phyloP scores from a whole-genome alignment of 2,329 filamentous ascomycete genomes.

The Colletotrichum orbiculare region DNA sequence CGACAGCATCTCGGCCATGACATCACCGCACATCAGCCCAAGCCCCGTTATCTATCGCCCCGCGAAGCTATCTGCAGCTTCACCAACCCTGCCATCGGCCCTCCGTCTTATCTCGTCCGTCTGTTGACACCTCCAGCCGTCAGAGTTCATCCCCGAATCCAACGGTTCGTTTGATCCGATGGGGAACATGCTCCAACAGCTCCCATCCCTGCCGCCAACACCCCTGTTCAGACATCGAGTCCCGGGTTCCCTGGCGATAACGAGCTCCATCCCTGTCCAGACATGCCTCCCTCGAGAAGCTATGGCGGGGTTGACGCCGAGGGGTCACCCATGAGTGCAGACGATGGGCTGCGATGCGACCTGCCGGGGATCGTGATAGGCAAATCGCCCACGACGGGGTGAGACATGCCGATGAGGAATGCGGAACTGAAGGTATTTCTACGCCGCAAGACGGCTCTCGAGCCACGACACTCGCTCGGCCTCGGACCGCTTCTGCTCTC shows the following conservation, averaged over 20 bases:
- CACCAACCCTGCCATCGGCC: slow-evolving; percentile 5
- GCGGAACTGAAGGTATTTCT: slow-evolving; percentile 1
- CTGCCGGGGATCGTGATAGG: neutral
- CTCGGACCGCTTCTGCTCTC: neutral
- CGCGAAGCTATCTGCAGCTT: neutral
- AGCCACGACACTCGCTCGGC: neutral
- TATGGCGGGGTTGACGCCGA: neutral
- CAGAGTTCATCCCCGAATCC: slow-evolving; percentile 18
- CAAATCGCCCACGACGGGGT: neutral
- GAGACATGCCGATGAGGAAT: slow-evolving; percentile 13
- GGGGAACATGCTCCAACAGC: neutral
- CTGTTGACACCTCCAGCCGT: neutral
- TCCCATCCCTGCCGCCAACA: neutral
- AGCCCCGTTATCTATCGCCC: slow-evolving; percentile 3
- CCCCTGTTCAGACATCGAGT: neutral
- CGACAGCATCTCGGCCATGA: slow-evolving; percentile 7
- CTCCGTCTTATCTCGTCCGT: slow-evolving; percentile 28
- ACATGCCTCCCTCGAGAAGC: neutral
- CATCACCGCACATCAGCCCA: slow-evolving; percentile 18
- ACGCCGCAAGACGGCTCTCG: neutral
- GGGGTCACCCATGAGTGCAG: neutral
- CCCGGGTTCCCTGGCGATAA: slow-evolving; percentile 4
- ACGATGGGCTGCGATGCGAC: slow-evolving; percentile 1
- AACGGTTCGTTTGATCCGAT: slow-evolving; percentile 33
- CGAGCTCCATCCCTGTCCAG: neutral